These are phyloP conservation scores for Phytophthora tentaculata DNA, from an alignment of 352 stramenopile species.

Conservation along the genomic window DNA sequence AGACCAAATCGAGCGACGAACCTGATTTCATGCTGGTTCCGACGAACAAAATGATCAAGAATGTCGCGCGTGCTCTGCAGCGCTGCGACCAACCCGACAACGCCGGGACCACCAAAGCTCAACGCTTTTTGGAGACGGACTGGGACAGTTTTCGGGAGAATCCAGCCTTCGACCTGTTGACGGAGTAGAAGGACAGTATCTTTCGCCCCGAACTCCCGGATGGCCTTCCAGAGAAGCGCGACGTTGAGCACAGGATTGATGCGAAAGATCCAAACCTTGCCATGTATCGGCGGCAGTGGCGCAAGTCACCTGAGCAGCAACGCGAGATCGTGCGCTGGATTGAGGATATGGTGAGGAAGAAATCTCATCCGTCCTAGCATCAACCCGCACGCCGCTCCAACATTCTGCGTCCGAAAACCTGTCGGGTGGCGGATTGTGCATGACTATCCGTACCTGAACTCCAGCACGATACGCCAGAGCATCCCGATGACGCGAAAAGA, in stretches of 20 bases:
- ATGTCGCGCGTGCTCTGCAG: background rate
- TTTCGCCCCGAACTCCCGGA: background rate
- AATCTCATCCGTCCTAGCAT: background rate
- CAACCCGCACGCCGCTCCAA: background rate
- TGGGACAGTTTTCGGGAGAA: background rate
- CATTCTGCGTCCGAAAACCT: background rate
- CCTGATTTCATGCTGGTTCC: background rate
- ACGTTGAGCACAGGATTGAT: background rate
- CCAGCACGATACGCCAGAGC: background rate
- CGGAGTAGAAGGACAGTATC: background rate
- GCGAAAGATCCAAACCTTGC: background rate
- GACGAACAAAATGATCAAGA: conserved; percentile 2
- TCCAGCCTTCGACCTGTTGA: background rate
- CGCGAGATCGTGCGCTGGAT: background rate
- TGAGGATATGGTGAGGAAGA: background rate
- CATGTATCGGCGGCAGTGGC: background rate
- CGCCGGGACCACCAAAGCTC: background rate
- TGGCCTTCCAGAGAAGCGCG: background rate
- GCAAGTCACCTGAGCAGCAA: background rate
- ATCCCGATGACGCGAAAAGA: background rate
- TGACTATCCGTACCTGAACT: background rate
- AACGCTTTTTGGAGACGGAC: background rate
- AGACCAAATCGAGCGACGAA: background rate
- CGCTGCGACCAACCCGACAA: background rate
- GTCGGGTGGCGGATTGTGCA: background rate